Evolutionary conservation across 73 alveolate species (phyloP), one percentile per base, ranked within the genome.

Genomic region (Urostyla sp.): DNA sequence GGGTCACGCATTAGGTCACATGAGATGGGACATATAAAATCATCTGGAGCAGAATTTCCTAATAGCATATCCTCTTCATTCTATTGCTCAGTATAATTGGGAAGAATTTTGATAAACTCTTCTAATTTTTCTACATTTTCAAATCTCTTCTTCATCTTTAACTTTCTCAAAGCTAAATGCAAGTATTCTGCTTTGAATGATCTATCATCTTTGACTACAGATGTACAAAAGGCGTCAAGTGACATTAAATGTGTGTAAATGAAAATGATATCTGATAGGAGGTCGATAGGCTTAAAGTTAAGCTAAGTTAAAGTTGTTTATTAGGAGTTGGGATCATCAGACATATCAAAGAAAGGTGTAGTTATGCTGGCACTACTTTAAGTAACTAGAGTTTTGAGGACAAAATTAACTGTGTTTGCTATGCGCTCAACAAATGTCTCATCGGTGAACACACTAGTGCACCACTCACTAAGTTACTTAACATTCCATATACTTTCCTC

Each of bases 1-100:
- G 97, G 97, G 40, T 84, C 91, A 56, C 75, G 73, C 94, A 91
- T 89, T n/a, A 83, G 55, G 45, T 75, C 72, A 36, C 58, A 89
- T 13, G 92, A 48, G 0, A 91, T 54, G 0, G 89, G 85, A 57
- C 95, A 88, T 0, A 89, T 28, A 58, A 91, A 91, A 34, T 75
- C 95, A 0, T 91, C 97, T 0, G 97, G 97, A 0, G 87, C 89
- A 45, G 75, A 85, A 56, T 40, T 40, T 31, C 58, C 72, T 48
- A 45, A 76, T 30, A 49, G 85, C 80, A 61, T 90, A 82, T 90
- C 91, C 53, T 50, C 15, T 8, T 56, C 69, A 31, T 72, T 66
- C 57, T 53, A 61, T 54, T 72, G 30, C 49, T 81, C 76, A 11
- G 52, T 75, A 50, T 44, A 46, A 51, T 52, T 36, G 7, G 82